Evolutionary conservation across 306 rosid species (phyloP), one percentile per base, ranked within the genome.

Genomic region (Alnus glutinosa): DNA sequence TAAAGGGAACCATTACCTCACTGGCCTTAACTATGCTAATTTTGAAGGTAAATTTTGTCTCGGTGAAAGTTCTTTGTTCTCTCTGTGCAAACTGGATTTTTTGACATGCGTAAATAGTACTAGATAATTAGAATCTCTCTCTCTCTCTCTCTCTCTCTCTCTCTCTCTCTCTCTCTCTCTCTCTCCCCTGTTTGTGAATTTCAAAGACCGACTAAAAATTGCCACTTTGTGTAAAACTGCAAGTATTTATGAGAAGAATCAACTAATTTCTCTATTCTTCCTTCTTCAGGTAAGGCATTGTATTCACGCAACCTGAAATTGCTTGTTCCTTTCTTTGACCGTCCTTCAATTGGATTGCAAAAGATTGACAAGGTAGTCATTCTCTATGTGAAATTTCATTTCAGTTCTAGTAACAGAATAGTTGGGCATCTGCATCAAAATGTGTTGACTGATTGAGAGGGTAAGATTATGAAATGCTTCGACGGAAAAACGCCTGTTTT

Each of bases 281-380:
- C 48, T 54, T 71, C 55, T 82, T 71, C 88, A 92, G 98, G 98
- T 70, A 94, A 75, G 88, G 97, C 91, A 71, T 85, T 92, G 85
- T 91, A 94, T 80, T 89, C 88, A 9, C 89, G 89, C 86, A 94
- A 94, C 94, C 83, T 94, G 92, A 94, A 94, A 89, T 87, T 94
- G 93, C 97, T 92, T 46, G 97, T 92, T 84, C 98, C 97, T 77
- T 94, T 92, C 90, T 88, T 94, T 75, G 97, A 89, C 66, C 32
- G 62, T 67, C 93, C 98, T 0, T 92, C 98, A 30, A 87, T 94
- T 81, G 77, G 78, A 75, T 86, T 92, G 61, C 83, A 87, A 82
- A 88, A 81, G 61, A 92, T 94, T 61, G 86, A 82, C 54, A 91
- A 94, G 98, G 98, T 94, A 86, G 64, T 69, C 59, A 39, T 44